Base-by-base conservation (phyloP, 202 grass and related monocot species). In the Carex arenaria region DNA sequence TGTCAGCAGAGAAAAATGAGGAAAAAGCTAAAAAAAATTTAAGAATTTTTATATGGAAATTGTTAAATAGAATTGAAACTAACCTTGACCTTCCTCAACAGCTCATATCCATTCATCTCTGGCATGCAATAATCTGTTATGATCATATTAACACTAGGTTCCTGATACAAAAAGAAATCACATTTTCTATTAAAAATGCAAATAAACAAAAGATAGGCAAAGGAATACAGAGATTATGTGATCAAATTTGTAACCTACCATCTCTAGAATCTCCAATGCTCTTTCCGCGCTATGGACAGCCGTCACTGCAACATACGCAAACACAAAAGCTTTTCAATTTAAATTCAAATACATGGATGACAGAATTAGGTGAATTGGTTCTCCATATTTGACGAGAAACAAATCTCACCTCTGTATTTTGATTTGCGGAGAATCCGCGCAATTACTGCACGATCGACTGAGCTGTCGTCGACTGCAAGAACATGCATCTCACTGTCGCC, bases 61-160 rank as follows among this genome's bases (percentile, higher is more conserved):
- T 80, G 8, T 79, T 14, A 32, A 78, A 61, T 51, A 51, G 7
- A 43, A 55, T 15, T 57, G 12, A 1, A 67, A 11, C 67, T 78
- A 63, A 88, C 90, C 91, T 97, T 97, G 3, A 97, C 81, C 55
- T 86, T 85, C 80, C 91, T 94, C 12, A 97, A 86, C 26, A 97
- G 91, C 23, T 97, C 91, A 82, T 92, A 94, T 3, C 94, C 94
- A 43, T 79, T 94, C 91, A 97, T 97, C 76, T 94, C 91, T 51
- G 94, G 94, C 91, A 97, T 97, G 78, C 94, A 97, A 85, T 97
- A 97, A 85, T 97, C 94, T 0, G 94, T 97, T 82, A 97, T 89
- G 36, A 97, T 88, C 77, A 94, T 72, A 42, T 86, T 76, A 80
- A 97, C 89, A 30, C 59, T 83, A 45, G 85, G 84, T 61, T 90